Conservation (phyloP, 176 grass and related monocot species). For the Oryza coarctata region DNA sequence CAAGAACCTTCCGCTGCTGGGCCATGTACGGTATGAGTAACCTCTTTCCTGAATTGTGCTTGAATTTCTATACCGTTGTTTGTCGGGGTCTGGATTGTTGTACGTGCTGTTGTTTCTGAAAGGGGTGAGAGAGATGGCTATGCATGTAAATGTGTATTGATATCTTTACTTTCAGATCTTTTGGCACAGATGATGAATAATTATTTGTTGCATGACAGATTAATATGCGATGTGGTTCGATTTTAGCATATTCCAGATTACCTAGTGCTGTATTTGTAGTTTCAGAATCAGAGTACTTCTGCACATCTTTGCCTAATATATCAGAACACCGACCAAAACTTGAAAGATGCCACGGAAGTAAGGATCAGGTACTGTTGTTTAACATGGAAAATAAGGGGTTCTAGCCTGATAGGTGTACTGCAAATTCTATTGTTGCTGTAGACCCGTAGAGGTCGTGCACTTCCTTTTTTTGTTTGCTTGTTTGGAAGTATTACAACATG, state of each 20-base stretch:
- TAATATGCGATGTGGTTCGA: background rate
- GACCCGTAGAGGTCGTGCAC: background rate
- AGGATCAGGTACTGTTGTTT: background rate
- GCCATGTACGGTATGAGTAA: background rate
- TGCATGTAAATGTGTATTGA: background rate
- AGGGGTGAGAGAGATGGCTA: background rate
- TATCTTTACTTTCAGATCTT: background rate
- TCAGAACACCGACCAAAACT: background rate
- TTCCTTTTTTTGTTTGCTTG: background rate
- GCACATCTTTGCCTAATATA: background rate
- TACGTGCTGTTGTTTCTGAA: background rate
- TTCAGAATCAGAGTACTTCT: background rate
- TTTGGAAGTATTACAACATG: background rate
- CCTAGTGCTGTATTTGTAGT: background rate
- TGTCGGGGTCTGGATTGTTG: background rate
- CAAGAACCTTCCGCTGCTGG: background rate
- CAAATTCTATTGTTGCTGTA: background rate
- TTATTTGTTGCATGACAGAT: background rate
- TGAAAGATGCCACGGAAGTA: background rate
- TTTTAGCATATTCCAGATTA: background rate
- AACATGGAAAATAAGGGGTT: background rate
- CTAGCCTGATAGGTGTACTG: background rate
- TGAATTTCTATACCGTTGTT: background rate
- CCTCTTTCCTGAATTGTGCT: background rate
- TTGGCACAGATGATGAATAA: background rate